Conservation (phyloP, 1,284 basidiomycete genomes). For the Cryptococcus jaspeensis region DNA sequence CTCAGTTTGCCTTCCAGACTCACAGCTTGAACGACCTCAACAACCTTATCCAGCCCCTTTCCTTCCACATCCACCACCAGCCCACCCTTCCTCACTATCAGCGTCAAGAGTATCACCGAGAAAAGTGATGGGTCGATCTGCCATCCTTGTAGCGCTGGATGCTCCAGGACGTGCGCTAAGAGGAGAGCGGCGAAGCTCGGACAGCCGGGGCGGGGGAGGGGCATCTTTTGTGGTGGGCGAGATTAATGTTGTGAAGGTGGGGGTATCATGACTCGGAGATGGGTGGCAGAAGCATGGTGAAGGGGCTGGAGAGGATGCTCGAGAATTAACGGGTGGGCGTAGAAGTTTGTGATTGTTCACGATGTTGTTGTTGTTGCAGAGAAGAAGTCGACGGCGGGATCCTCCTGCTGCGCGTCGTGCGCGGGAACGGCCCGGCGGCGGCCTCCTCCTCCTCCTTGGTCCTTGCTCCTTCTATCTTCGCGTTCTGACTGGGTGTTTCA, state of each 20-base stretch:
- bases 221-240: background rate
- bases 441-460: no score
- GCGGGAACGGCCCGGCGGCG: no score
- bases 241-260: background rate
- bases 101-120: slow-evolving; percentile 32
- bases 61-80: slow-evolving; percentile 34
- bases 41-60: slow-evolving; percentile 4
- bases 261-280: background rate
- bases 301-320: background rate
- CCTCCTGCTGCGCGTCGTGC: no score
- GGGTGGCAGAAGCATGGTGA: background rate
- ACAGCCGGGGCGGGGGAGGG: slow-evolving; percentile 17
- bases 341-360: no score
- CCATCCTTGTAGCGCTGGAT: slow-evolving; percentile 23
- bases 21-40: slow-evolving; percentile 9
- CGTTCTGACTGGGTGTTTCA: no score
- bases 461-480: no score
- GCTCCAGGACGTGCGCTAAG: slow-evolving; percentile 12
- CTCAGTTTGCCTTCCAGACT: background rate
- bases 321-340: background rate
- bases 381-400: no score
- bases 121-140: slow-evolving; percentile 28
- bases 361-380: no score
- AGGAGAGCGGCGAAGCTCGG: slow-evolving; percentile 20
- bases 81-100: slow-evolving; percentile 37